Conservation (phyloP, 805 yeast genomes). For the Zygosaccharomyces bailii region DNA sequence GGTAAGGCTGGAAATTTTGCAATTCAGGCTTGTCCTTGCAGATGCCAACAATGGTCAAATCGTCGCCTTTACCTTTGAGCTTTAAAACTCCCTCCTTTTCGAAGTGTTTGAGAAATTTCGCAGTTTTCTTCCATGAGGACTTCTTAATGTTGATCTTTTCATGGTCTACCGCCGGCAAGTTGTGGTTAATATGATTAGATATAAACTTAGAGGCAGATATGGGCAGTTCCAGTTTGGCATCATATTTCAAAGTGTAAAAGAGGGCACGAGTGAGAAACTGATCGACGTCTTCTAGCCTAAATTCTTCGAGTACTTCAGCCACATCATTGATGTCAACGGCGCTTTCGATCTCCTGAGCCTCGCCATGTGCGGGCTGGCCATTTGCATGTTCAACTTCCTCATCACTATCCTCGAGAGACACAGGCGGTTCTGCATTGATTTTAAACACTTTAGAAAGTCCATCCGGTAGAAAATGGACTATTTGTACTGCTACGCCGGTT, state of each 20-base stretch:
- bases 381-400: constrained; percentile 10
- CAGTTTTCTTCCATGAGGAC: constrained; percentile 85
- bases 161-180: constrained; percentile 66
- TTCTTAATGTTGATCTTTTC: constrained; percentile 60
- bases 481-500: constrained; percentile 74
- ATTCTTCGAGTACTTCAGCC: constrained; percentile 39
- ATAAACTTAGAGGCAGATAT: constrained; percentile 71
- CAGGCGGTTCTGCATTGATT: constrained; percentile 44
- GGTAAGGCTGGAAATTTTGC: constrained; percentile 64
- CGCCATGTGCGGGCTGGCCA: constrained; percentile 12
- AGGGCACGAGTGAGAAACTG: constrained; percentile 69
- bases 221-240: constrained; percentile 54
- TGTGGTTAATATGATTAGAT: constrained; percentile 62
- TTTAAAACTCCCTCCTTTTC: constrained; percentile 69
- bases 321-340: constrained; percentile 24
- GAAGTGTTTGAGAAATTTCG: constrained; percentile 81
- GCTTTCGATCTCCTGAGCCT: constrained; percentile 13
- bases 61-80: constrained; percentile 83
- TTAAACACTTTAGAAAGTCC: constrained; percentile 53
- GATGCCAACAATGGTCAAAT: constrained; percentile 52
- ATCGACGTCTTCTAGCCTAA: constrained; percentile 67
- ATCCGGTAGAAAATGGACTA: constrained; percentile 69
- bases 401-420: constrained; percentile 15
- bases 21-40: constrained; percentile 50
- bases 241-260: constrained; percentile 61